phyloP scores from a whole-genome alignment of 768 basidiomycete genomes.

The Suillus paluster region DNA sequence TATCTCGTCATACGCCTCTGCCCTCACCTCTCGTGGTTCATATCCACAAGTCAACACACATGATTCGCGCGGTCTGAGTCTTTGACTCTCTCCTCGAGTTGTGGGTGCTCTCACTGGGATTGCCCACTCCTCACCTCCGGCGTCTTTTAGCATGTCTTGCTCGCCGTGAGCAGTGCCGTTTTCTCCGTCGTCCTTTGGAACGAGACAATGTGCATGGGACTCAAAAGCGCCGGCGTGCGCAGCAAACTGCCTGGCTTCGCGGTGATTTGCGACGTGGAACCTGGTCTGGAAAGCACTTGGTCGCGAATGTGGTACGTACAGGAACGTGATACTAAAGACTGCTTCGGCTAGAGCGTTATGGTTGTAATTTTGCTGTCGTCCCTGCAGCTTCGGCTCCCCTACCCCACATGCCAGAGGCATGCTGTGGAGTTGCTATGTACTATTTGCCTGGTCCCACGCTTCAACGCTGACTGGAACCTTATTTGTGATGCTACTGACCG shows the following conservation, averaged over 20 bases:
- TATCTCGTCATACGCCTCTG: conserved; percentile 8
- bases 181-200: conserved; percentile 25
- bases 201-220: conserved; percentile 39
- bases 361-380: conserved; percentile 16
- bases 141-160: conserved; percentile 53
- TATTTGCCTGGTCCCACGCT: conserved; percentile 39
- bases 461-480: neutral
- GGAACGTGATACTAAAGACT: conserved; percentile 30
- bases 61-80: conserved; percentile 47
- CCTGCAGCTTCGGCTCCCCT: conserved; percentile 25
- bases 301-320: conserved; percentile 39
- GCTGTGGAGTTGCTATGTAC: conserved; percentile 31
- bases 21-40: conserved; percentile 25
- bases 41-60: conserved; percentile 43
- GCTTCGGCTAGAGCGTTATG: conserved; percentile 16
- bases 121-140: conserved; percentile 49
- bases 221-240: conserved; percentile 57
- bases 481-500: neutral
- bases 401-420: conserved; percentile 19
- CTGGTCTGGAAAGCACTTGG: conserved; percentile 23
- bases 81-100: conserved; percentile 41
- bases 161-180: conserved; percentile 52
- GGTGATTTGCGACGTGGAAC: conserved; percentile 33
- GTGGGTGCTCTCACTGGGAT: conserved; percentile 21
- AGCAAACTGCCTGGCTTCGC: conserved; percentile 57